Conservation (phyloP, 495 filamentous ascomycete genomes). For the Collariella sp. region DNA sequence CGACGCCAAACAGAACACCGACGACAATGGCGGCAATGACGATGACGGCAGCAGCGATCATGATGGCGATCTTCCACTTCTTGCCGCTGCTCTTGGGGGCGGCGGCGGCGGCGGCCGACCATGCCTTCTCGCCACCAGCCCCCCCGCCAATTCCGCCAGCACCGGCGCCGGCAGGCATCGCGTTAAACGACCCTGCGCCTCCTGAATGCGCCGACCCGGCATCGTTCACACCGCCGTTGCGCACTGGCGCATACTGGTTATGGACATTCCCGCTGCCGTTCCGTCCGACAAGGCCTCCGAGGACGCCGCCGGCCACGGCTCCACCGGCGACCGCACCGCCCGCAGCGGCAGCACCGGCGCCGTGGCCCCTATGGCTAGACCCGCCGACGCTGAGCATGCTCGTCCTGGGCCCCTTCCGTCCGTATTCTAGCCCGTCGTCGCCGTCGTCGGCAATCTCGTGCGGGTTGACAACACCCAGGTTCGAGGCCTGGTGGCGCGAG, state of each 20-base stretch:
- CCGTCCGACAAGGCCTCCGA: conserved; percentile 39
- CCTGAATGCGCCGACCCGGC: conserved; percentile 13
- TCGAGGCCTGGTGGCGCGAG: conserved; percentile 49
- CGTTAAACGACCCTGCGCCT: conserved; percentile 19
- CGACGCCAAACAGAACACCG: conserved; percentile 69
- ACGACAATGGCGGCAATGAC: conserved; percentile 63
- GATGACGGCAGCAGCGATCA: conserved; percentile 51
- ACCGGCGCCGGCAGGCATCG: conserved; percentile 10
- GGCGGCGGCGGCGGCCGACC: conserved; percentile 37
- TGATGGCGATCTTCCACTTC: conserved; percentile 58
- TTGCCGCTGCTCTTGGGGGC: conserved; percentile 51
- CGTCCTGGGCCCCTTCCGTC: conserved; percentile 31
- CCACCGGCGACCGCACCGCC: conserved; percentile 37
- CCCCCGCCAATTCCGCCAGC: no score
- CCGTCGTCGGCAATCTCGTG: conserved; percentile 77
- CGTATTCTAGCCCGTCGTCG: conserved; percentile 64
- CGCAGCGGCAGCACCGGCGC: conserved; percentile 20
- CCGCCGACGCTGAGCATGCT: conserved; percentile 46
- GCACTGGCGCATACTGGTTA: conserved; percentile 34
- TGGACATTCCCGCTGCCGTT: conserved; percentile 31
- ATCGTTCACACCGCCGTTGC: conserved; percentile 21
- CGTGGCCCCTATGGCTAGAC: conserved; percentile 27
- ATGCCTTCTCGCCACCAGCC: conserved; percentile 44
- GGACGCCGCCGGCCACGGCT: conserved; percentile 47
- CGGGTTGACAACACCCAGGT: conserved; percentile 57